Evolutionary conservation across 2,329 filamentous ascomycete species (phyloP), one percentile per base, ranked within the genome.

Genomic region (Macroventuria anomochaeta): DNA sequence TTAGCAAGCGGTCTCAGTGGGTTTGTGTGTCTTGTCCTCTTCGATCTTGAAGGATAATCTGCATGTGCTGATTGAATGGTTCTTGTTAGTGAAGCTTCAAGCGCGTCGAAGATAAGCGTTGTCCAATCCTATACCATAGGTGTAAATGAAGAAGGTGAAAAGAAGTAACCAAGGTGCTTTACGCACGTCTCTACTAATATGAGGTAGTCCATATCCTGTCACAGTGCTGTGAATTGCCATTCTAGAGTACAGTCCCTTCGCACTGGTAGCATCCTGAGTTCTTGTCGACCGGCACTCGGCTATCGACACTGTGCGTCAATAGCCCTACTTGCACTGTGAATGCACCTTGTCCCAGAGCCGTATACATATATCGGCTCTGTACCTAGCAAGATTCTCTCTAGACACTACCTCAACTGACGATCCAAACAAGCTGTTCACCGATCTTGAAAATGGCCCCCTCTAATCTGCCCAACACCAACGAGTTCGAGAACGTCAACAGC

Each of bases 1-100:
- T 17, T 13, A 36, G 31, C 31, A 29, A 46, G 36, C 42, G 36
- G 5, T 25, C 36, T 31, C 36, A 23, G 23, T 53, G 36, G 49
- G 41, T 53, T 7, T 46, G 28, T 18, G 25, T 46, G 1, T 15
- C 36, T 13, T 46, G 29, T 17, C 41, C 13, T 39, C 7, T 36
- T 8, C 7, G 33, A 20, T 20, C 26, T 11, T 26, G 11, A 15
- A 7, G 1, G 3, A 26, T 5, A 1, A 13, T 43, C 40, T 43
- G 3, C 20, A 15, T 3, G 7, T 11, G 17, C 31, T 7, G 3
- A 5, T 8, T 20, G 26, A 20, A 10, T n/a, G n/a, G n/a, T n/a
- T n/a, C n/a, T n/a, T n/a, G n/a, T n/a, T 38, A 15, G 18, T 25
- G 25, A 18, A 4, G 11, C 25, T 11, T 12, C 8, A n/a, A n/a